Conservation (phyloP, 2,329 filamentous ascomycete genomes). For the Dryadomyces quercivorus region DNA sequence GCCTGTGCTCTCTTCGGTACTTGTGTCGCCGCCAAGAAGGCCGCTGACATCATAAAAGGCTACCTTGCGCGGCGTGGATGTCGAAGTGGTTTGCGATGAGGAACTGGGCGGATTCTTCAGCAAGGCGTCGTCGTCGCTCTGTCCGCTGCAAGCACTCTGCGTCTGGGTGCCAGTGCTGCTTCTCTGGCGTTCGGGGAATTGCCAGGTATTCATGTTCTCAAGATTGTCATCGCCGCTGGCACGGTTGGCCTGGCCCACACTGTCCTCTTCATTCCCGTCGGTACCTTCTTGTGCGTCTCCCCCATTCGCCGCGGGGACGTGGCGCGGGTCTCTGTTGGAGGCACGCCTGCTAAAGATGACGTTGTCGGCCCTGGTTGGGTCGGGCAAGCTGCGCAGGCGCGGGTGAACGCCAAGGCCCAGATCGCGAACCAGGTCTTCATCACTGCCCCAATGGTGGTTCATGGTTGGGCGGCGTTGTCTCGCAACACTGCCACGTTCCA, state of each 20-base stretch:
- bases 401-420: slow-evolving; percentile 57
- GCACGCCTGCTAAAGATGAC: neutral
- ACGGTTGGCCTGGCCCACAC: neutral
- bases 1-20: slow-evolving; percentile 14
- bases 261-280: too few relatives aligned
- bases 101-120: slow-evolving; percentile 23
- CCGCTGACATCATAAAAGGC: slow-evolving; percentile 83
- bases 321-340: neutral
- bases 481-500: slow-evolving; percentile 33
- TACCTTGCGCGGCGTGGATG: slow-evolving; percentile 43
- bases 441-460: slow-evolving; percentile 68
- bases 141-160: slow-evolving; percentile 21
- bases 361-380: slow-evolving; percentile 12
- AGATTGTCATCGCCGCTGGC: neutral
- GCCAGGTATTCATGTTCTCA: slow-evolving; percentile 33
- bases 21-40: slow-evolving; percentile 39
- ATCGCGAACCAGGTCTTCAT: slow-evolving; percentile 77
- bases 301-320: neutral
- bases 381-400: slow-evolving; percentile 30
- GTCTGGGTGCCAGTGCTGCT: slow-evolving; percentile 17
- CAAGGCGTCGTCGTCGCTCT: slow-evolving; percentile 32
- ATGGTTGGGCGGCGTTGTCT: slow-evolving; percentile 34
- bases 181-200: slow-evolving; percentile 28
- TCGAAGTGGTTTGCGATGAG: slow-evolving; percentile 26
- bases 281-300: neutral